Conservation (phyloP, 2,329 filamentous ascomycete genomes). For the Tetracladium maxilliforme region DNA sequence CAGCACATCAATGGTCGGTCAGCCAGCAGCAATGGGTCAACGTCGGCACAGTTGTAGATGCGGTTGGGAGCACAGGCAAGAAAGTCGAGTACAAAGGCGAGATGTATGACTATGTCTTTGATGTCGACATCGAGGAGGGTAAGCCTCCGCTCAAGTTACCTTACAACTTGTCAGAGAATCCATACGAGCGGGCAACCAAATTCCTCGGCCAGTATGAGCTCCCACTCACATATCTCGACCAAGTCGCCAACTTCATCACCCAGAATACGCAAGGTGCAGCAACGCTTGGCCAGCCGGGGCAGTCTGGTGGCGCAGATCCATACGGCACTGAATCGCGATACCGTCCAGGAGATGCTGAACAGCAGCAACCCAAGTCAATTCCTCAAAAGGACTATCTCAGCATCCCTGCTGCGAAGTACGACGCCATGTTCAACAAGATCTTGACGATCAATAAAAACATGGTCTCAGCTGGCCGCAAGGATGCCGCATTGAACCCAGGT, state of each 20-base stretch:
- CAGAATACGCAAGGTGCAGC: conserved; percentile 82
- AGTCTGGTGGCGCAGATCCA: conserved; percentile 42
- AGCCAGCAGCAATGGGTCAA: conserved; percentile 63
- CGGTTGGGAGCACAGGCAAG: conserved; percentile 67
- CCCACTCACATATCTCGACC: conserved; percentile 75
- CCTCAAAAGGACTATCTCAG: conserved; percentile 70
- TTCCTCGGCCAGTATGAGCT: conserved; percentile 85
- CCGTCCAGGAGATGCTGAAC: conserved; percentile 49
- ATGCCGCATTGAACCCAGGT: conserved; percentile 55
- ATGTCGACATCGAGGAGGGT: conserved; percentile 90
- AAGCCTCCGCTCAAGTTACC: conserved; percentile 88
- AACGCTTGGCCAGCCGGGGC: conserved; percentile 52
- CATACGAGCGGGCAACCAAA: conserved; percentile 80
- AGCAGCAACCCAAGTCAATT: conserved; percentile 41
- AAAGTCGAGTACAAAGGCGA: conserved; percentile 61
- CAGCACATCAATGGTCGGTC: conserved; percentile 75
- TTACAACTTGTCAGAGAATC: conserved; percentile 83
- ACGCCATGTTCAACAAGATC: conserved; percentile 64
- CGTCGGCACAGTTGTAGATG: conserved; percentile 88
- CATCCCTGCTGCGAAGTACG: conserved; percentile 60
- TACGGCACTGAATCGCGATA: conserved; percentile 70
- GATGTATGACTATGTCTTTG: conserved; percentile 92
- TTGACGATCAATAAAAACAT: conserved; percentile 61
- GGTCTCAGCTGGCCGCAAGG: conserved; percentile 56
- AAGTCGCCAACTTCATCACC: conserved; percentile 84